Evolutionary conservation across 352 stramenopile species (phyloP).

Genomic region (Phytophthora fragariae): DNA sequence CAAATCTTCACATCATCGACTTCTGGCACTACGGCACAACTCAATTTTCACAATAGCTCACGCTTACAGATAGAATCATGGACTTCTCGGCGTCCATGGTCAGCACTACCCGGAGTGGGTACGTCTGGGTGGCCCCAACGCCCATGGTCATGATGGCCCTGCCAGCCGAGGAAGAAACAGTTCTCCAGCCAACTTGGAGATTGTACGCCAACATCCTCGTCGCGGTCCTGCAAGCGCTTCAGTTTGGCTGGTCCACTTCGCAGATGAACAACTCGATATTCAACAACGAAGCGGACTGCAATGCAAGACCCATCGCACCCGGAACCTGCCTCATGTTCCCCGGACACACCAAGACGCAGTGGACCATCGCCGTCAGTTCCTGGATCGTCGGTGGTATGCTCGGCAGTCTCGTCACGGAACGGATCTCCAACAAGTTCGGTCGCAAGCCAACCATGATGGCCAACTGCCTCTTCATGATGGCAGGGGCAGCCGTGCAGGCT

Average conservation of each 20-base stretch:
- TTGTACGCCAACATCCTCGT: constrained; percentile 66
- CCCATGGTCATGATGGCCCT: constrained; percentile 36
- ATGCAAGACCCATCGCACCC: constrained; percentile 41
- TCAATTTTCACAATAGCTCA: constrained; percentile 7
- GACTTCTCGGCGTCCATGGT: constrained; percentile 41
- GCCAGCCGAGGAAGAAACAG: constrained; percentile 12
- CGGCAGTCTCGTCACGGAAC: constrained; percentile 26
- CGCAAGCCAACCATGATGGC: constrained; percentile 49
- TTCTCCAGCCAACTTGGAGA: constrained; percentile 29
- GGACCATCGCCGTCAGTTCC: constrained; percentile 62
- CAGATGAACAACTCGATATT: constrained; percentile 57
- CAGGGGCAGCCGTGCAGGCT: constrained; percentile 41
- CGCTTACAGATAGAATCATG: constrained; percentile 14
- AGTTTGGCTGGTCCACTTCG: constrained; percentile 53
- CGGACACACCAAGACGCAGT: constrained; percentile 44
- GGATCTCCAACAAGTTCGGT: constrained; percentile 52
- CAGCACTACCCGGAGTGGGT: constrained; percentile 24
- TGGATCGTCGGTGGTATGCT: constrained; percentile 72
- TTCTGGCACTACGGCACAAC: not conserved
- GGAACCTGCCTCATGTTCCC: constrained; percentile 41
- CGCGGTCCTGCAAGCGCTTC: constrained; percentile 50
- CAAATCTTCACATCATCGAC: not conserved
- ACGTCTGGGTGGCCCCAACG: constrained; percentile 33
- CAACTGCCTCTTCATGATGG: constrained; percentile 52
- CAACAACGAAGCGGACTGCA: constrained; percentile 52